Percentiles rank a stretch among this genome's conserved stretches.
Conservation (phyloP, 495 filamentous ascomycete species). For the Neurospora terricola region DNA sequence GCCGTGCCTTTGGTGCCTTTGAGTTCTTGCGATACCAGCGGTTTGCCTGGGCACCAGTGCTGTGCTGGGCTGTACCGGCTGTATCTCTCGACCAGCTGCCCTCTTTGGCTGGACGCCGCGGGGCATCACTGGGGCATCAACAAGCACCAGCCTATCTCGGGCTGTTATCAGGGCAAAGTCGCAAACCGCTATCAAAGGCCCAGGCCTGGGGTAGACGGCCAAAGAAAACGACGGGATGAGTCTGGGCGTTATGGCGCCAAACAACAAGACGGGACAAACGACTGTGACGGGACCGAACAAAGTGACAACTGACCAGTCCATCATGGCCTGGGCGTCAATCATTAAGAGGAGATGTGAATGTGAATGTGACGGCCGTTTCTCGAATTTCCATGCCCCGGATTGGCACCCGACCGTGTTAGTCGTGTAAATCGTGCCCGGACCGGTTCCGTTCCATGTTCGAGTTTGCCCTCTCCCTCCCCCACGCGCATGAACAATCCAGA, state of each 20-base stretch:
- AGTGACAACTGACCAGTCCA: background rate
- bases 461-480: slow-evolving; percentile 6
- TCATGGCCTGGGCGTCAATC: background rate
- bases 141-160: background rate
- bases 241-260: background rate
- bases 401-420: slow-evolving; percentile 7
- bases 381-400: slow-evolving; percentile 12
- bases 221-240: background rate
- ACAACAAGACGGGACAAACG: background rate
- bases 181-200: background rate
- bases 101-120: background rate
- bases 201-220: background rate
- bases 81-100: background rate
- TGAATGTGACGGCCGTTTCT: background rate
- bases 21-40: background rate
- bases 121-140: background rate
- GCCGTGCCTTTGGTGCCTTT: background rate
- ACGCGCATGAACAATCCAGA: slow-evolving; percentile 15
- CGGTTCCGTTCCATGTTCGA: background rate
- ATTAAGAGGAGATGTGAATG: background rate
- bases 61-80: background rate
- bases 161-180: background rate
- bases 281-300: background rate
- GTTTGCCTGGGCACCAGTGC: background rate
- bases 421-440: background rate